Conservation (phyloP, 164 flowering plant species). For the Macadamia integrifolia region DNA sequence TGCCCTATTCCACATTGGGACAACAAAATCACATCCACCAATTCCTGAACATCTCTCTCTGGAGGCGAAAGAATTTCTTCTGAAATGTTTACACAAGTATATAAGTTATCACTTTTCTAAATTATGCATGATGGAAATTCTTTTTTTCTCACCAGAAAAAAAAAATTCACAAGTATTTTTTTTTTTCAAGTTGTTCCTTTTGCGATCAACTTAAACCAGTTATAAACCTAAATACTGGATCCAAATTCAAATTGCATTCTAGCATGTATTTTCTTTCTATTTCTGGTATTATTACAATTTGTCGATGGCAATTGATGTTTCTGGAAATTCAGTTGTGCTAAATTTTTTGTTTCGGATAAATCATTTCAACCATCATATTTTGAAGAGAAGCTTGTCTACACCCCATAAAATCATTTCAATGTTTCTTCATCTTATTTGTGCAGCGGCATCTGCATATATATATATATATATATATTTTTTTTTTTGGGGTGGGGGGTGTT, state of each 20-base stretch:
- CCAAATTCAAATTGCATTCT: not conserved
- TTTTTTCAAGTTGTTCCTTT: not conserved
- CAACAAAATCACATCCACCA: conserved; percentile 95
- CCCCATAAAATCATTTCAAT: not conserved
- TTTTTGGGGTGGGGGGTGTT: not conserved
- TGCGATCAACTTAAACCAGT: not conserved
- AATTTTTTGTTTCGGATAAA: too few species aligned
- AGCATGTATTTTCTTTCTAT: not conserved
- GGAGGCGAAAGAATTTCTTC: conserved; percentile 87
- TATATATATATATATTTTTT: too few species aligned
- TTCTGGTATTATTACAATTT: not conserved
- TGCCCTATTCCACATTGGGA: conserved; percentile 85
- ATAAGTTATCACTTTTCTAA: too few species aligned
- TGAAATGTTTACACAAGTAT: conserved; percentile 65
- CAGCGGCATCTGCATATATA: not conserved
- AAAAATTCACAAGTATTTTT: not conserved
- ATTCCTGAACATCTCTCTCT: conserved; percentile 88
- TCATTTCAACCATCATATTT: not conserved
- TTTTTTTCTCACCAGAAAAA: not conserved
- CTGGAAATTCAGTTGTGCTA: not conserved
- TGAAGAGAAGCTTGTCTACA: not conserved
- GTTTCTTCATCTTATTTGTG: not conserved
- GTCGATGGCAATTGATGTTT: not conserved
- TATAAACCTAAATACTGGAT: not conserved
- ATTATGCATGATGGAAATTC: too few species aligned